These are phyloP conservation scores for Psidium guajava DNA, from an alignment of 345 rosid species.

Conservation along the genomic window DNA sequence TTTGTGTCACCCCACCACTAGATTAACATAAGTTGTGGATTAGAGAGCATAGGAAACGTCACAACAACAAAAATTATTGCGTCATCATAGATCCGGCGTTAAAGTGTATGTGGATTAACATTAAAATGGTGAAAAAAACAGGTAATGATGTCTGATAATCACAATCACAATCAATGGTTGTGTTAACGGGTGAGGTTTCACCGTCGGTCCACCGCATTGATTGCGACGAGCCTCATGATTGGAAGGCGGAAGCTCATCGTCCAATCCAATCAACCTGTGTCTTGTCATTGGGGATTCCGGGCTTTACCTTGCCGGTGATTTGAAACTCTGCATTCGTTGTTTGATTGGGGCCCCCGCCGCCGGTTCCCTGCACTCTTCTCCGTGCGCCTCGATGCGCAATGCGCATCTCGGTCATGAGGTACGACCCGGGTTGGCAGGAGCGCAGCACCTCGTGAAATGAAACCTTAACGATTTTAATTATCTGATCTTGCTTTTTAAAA, in stretches of 20 bases:
- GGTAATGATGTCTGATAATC: not conserved
- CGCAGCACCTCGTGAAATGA: not conserved
- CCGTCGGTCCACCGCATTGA: not conserved
- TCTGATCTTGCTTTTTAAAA: too few relatives aligned
- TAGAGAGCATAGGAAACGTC: not conserved
- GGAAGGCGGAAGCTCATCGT: not conserved
- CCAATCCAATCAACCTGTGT: not conserved
- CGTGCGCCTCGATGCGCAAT: not conserved
- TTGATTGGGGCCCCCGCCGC: not conserved
- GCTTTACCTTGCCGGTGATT: not conserved
- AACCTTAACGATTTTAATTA: not conserved
- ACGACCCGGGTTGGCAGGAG: not conserved
- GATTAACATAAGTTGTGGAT: not conserved
- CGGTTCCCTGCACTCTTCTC: not conserved
- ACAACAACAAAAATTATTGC: not conserved
- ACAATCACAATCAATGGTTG: not conserved
- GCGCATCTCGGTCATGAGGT: not conserved
- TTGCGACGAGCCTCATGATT: not conserved
- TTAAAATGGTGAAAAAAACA: not conserved
- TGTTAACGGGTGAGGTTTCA: not conserved
- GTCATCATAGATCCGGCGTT: not conserved
- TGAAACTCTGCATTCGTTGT: not conserved
- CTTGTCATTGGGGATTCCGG: not conserved
- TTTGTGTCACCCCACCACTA: not conserved
- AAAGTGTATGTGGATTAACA: too few relatives aligned